Evolutionary conservation across 768 basidiomycete genomes (phyloP), one percentile per base, ranked within the genome.

Genomic region (Saitozyma sp.): DNA sequence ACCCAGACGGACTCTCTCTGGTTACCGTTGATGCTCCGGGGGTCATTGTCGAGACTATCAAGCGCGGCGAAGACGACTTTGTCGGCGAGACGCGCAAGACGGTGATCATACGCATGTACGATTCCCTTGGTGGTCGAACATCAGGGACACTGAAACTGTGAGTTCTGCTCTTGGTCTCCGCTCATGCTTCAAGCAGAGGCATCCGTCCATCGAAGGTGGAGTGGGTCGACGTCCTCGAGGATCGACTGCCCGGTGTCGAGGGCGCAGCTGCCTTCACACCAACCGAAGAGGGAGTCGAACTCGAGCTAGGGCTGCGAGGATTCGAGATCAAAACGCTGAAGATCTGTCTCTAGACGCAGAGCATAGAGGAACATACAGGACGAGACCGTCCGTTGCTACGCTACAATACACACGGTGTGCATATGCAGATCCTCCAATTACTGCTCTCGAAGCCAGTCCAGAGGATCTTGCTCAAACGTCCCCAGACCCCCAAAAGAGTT

Each of bases 31-130:
- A 39, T 64, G 88, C 87, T 1, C 82, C 83, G 5, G 92, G 92
- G 70, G 85, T 98, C 19, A 82, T 94, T 79, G 82, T 96, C 2
- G 94, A 96, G 77, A 97, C 94, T 14, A 81, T 96, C 78, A 98
- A 98, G 77, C 88, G 93, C 20, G 92, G 90, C 6, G 92, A 95
- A 67, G 84, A 89, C 58, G 91, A 94, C 69, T 64, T 75, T 80
- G 86, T 68, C 80, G 82, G 20, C 59, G 16, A 43, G 8, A 3
- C 42, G 42, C 45, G 56, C 5, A 84, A 84, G 56, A 88, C 87
- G 0, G 80, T 97, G 52, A 80, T 97, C 6, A 80, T 94, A 49
- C 84, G 94, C 8, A 69, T 96, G 9, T 96, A 94, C 79, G 95
- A 98, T 76, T 89, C 90, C 0, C 89, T 86, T 62, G 95, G 95